Conservation (phyloP, 1,139 yeast genomes). For the Kodamaea derodonti region DNA sequence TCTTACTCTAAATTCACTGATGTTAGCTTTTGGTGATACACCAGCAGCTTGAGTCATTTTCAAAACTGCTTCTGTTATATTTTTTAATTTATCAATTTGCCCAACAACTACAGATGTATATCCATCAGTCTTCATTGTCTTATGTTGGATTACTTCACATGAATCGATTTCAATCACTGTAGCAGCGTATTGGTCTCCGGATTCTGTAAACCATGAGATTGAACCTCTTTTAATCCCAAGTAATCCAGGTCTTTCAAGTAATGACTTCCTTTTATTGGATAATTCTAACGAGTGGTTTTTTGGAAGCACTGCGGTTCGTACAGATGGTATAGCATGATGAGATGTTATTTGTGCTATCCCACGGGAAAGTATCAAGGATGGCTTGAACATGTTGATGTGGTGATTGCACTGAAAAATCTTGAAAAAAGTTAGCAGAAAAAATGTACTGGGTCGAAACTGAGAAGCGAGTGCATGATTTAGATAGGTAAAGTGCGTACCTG, state of each 20-base stretch:
- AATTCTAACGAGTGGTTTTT: conserved; percentile 54
- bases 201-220: conserved; percentile 74
- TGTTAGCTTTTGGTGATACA: conserved; percentile 76
- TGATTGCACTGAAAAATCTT: not conserved
- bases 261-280: conserved; percentile 60
- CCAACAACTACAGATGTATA: conserved; percentile 87
- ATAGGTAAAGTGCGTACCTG: no score
- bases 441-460: no score
- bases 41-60: conserved; percentile 80
- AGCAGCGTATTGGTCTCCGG: conserved; percentile 70
- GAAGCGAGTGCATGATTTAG: no score
- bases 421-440: no score
- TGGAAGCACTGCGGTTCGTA: conserved; percentile 39
- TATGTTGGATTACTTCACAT: conserved; percentile 77
- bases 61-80: conserved; percentile 60
- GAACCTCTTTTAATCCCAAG: conserved; percentile 84
- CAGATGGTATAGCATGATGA: conserved; percentile 49
- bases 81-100: conserved; percentile 67
- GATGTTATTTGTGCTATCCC: conserved; percentile 51
- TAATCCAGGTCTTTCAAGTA: conserved; percentile 77
- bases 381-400: not conserved
- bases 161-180: conserved; percentile 87
- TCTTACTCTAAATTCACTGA: conserved; percentile 77
- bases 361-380: conserved; percentile 13
- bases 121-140: conserved; percentile 68